Percentiles rank a stretch among this genome's conserved stretches.
These are phyloP conservation scores for Prototheca wickerhamii DNA, from an alignment of 163 green algal genomes.

Conservation along the genomic window DNA sequence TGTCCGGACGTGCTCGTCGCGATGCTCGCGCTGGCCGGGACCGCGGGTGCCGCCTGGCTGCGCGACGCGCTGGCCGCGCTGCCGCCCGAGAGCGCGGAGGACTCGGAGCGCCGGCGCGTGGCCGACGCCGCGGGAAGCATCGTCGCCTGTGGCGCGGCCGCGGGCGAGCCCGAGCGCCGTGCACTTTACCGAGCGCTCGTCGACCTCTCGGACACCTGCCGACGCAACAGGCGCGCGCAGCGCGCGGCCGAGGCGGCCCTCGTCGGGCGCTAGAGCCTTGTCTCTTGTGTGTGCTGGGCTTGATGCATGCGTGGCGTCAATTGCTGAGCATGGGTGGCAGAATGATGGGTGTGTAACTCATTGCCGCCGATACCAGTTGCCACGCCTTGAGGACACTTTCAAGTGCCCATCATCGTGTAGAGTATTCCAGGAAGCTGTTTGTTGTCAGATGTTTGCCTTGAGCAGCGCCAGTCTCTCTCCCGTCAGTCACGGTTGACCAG, in stretches of 20 bases:
- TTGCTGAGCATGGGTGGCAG: not conserved
- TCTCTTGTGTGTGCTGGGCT: not conserved
- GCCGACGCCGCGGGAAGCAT: too few species aligned
- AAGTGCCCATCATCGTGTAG: too few species aligned
- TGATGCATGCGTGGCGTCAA: not conserved
- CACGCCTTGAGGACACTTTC: too few species aligned
- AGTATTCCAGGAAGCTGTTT: too few species aligned
- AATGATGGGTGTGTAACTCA: too few species aligned
- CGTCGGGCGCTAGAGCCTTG: slow-evolving; percentile 11
- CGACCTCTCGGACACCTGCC: slow-evolving; percentile 50
- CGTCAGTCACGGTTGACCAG: too few species aligned
- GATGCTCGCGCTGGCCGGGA: slow-evolving; percentile 23
- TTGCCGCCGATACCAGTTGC: too few species aligned
- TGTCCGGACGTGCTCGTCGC: slow-evolving; percentile 37
- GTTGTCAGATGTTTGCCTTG: too few species aligned
- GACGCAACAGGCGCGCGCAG: slow-evolving; percentile 40
- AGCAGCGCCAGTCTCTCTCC: too few species aligned
- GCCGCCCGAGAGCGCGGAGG: slow-evolving; percentile 16
- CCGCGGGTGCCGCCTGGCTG: not conserved
- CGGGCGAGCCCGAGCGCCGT: not conserved
- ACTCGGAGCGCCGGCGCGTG: slow-evolving; percentile 14
- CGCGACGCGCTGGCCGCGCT: slow-evolving; percentile 36
- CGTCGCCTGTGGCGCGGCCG: not conserved
- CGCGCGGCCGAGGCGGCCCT: slow-evolving; percentile 37
- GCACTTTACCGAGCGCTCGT: slow-evolving; percentile 22